Base-by-base conservation (phyloP, 306 rosid genomes). In the Citrullus colocynthis region DNA sequence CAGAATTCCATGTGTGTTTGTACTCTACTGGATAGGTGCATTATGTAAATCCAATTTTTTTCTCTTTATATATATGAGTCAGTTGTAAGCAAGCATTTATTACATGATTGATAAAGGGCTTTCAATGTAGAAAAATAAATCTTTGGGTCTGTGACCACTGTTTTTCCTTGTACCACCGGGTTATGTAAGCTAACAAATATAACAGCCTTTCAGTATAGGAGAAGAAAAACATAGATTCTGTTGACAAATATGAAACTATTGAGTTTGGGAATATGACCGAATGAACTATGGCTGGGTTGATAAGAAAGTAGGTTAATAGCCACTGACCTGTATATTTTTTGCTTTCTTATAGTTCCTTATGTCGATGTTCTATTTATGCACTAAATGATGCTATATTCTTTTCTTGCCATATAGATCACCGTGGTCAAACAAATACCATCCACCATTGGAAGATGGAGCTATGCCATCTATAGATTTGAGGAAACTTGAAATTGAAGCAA, bases 391-490 rank as follows among this genome's bases (percentile, higher is more conserved):
- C n/a, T 30, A 30, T 49, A 11, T 69, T n/a, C 41, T 70, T 14
- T 14, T 75, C 59, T 41, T 78, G 4, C 61, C 70, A 30, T 85
- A 82, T 85, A 95, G 98, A 84, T 95, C 98, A 67, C 98, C 97
- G 4, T 95, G 98, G 98, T 92, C 98, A 9, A 95, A 95, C 79
- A 92, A 87, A 75, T 95, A 95, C 84, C 91, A 90, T 82, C 98
- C 97, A 67, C 83, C 81, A 20, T 78, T 95, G 78, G 97, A 88
- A 86, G 98, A 95, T 71, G 98, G 98, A 17, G 80, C 92, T 44
- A 85, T 90, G 52, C 98, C 98, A 67, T 95, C 97, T 16, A 15
- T 41, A 28, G 86, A 89, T 66, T 70, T 95, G 92, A 89, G 98
- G 87, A 88, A 92, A 65, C 98, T 95, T 79, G 98, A 95, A 86